Evolutionary conservation across 2,329 filamentous ascomycete species (phyloP), one percentile per base, ranked within the genome.

Genomic region (Exophiala spinifera): DNA sequence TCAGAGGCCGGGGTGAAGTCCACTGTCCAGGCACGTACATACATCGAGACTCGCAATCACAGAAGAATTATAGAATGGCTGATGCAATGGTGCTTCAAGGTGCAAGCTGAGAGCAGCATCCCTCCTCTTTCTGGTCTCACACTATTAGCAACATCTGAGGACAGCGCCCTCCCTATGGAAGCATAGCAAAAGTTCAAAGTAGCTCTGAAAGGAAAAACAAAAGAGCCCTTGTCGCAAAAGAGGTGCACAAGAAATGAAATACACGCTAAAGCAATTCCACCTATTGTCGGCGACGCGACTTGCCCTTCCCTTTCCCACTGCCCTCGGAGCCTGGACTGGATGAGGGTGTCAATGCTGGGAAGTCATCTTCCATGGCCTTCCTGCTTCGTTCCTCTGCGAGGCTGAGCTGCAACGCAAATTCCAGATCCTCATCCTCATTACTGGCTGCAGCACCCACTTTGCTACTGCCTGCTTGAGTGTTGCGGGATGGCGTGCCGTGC

Each of bases 321-420:
- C 59, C 52, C 33, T 62, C 64, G n/a, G 56, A 63, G 8, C 52
- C 45, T 46, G 61, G 36, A 56, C 59, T 52, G 14, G 46, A 52
- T n/a, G 55, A 39, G n/a, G 46, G 33, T 13, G 37, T 46, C 42
- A 73, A 53, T 7, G 61, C 59, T 11, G 70, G 71, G 53, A 67
- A 67, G 17, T 65, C 63, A 31, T 63, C 60, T 19, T 61, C 60
- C 21, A 55, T 56, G 6, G 46, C 70, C 46, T 68, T 68, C 42
- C 73, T 69, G 64, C 78, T 80, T 64, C 79, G 72, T 61, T 82
- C 77, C 63, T 85, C 82, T 0, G 76, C 82, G 46, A 85, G 71
- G 65, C 83, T 86, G 21, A 86, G 65, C 65, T 83, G 81, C 57
- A 85, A 69, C 0, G 83, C 83, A 65, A 82, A 81, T 56, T 85